phyloP scores from a whole-genome alignment of 176 grass and related monocot genomes.

The Lolium perenne region DNA sequence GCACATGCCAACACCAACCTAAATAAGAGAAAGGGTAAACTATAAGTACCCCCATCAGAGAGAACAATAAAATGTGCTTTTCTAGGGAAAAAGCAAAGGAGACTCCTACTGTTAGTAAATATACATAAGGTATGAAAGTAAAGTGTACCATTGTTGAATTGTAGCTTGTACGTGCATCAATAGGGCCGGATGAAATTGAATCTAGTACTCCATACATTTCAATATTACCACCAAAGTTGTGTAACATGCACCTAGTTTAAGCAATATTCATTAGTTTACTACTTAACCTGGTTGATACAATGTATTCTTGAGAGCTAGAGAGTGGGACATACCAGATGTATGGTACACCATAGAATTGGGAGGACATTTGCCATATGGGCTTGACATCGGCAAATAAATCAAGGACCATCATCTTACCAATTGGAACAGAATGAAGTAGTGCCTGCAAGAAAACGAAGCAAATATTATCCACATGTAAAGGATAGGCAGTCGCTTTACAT shows the following conservation, averaged over 20 bases:
- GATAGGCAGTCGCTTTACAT: background rate
- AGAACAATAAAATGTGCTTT: constrained; percentile 12
- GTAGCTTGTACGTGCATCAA: constrained; percentile 71
- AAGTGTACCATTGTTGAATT: constrained; percentile 88
- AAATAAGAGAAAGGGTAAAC: constrained; percentile 33
- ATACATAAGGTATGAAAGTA: constrained; percentile 28
- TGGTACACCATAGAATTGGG: constrained; percentile 91
- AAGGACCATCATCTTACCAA: constrained; percentile 99
- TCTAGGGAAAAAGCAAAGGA: background rate
- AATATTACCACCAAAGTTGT: constrained; percentile 98
- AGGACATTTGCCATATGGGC: constrained; percentile 90
- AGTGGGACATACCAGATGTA: constrained; percentile 70
- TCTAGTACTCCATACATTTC: constrained; percentile 98
- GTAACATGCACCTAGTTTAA: constrained; percentile 93
- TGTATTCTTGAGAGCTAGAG: background rate
- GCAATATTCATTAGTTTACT: constrained; percentile 16
- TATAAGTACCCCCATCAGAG: constrained; percentile 22
- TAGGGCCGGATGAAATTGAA: constrained; percentile 80
- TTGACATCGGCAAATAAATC: constrained; percentile 99
- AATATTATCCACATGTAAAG: constrained; percentile 38
- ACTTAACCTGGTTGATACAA: constrained; percentile 14
- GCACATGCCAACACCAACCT: constrained; percentile 98
- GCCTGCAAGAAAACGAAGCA: constrained; percentile 57
- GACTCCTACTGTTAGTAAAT: constrained; percentile 19
- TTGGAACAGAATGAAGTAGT: constrained; percentile 92